Conservation (phyloP, 139 green algal genomes). For the Limnomonas spitsbergensis region DNA sequence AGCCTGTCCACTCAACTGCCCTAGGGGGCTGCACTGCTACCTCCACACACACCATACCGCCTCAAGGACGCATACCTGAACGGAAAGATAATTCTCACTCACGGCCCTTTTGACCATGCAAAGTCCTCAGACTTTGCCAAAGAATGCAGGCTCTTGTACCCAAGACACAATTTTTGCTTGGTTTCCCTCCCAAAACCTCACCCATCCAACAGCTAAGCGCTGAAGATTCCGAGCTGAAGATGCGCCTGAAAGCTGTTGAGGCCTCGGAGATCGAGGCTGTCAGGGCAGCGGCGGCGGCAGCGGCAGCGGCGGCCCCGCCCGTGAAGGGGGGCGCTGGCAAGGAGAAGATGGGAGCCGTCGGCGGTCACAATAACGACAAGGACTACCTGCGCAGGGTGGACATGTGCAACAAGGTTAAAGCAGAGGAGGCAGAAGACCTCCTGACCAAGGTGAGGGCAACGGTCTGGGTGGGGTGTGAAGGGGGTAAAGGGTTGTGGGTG, state of each 20-base stretch:
- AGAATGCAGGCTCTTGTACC: too few relatives aligned
- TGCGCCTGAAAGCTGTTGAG: slow-evolving; percentile 22
- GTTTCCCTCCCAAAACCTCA: too few relatives aligned
- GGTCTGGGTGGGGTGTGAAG: too few relatives aligned
- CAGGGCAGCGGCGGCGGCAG: background rate
- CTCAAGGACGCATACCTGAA: too few relatives aligned
- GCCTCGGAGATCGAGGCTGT: slow-evolving; percentile 35
- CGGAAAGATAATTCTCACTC: too few relatives aligned
- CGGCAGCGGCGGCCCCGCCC: background rate
- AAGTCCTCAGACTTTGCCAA: too few relatives aligned
- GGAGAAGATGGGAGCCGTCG: background rate
- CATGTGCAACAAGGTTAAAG: background rate
- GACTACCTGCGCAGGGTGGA: slow-evolving; percentile 32
- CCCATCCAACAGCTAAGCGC: slow-evolving; percentile 34
- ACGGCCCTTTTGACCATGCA: too few relatives aligned
- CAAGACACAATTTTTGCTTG: too few relatives aligned
- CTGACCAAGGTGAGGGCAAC: background rate
- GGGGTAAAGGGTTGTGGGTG: too few relatives aligned
- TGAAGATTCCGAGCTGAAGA: slow-evolving; percentile 28
- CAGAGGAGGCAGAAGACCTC: slow-evolving; percentile 7
- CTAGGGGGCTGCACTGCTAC: too few relatives aligned
- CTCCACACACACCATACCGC: too few relatives aligned
- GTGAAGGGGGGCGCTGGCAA: slow-evolving; percentile 1
- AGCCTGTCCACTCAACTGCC: too few relatives aligned
- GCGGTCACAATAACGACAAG: slow-evolving; percentile 48